A percentile compares a stretch with the other conserved stretches of the same genome.
phyloP scores from a whole-genome alignment of 2,329 filamentous ascomycete genomes.

The Stylonectria norvegica region DNA sequence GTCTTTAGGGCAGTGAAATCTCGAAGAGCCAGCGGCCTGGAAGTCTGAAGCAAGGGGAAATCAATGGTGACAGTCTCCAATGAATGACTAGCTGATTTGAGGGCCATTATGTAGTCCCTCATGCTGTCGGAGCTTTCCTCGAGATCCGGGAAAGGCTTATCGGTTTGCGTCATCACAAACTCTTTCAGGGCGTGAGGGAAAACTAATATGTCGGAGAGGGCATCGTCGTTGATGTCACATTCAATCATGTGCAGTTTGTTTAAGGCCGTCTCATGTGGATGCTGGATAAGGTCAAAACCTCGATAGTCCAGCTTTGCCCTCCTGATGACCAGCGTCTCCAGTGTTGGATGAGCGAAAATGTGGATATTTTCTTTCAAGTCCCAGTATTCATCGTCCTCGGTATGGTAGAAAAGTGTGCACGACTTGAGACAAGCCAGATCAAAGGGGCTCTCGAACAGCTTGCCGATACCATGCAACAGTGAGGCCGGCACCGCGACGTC shows the following conservation, averaged over 20 bases:
- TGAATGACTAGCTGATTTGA: constrained; percentile 39
- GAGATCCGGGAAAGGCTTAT: constrained; percentile 38
- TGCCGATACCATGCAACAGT: constrained; percentile 45
- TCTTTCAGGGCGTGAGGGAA: constrained; percentile 44
- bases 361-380: constrained; percentile 51
- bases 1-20: constrained; percentile 41
- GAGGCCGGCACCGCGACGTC: constrained; percentile 44
- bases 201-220: constrained; percentile 36
- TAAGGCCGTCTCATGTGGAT: constrained; percentile 44
- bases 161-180: constrained; percentile 45
- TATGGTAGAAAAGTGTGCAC: constrained; percentile 47
- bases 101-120: constrained; percentile 44
- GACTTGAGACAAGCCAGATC: constrained; percentile 46
- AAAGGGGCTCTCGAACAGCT: constrained; percentile 49
- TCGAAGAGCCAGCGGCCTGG: constrained; percentile 40
- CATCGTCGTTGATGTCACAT: constrained; percentile 48
- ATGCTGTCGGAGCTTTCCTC: constrained; percentile 47
- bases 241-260: constrained; percentile 44
- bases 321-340: constrained; percentile 43
- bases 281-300: constrained; percentile 47
- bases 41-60: too few relatives aligned
- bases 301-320: constrained; percentile 45
- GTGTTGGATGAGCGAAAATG: constrained; percentile 48
- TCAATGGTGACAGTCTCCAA: constrained; percentile 46
- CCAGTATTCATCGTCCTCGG: constrained; percentile 44